These are phyloP conservation scores for Backusella sp. DNA, from an alignment of 192 early-diverging fungal genomes.

Conservation along the genomic window DNA sequence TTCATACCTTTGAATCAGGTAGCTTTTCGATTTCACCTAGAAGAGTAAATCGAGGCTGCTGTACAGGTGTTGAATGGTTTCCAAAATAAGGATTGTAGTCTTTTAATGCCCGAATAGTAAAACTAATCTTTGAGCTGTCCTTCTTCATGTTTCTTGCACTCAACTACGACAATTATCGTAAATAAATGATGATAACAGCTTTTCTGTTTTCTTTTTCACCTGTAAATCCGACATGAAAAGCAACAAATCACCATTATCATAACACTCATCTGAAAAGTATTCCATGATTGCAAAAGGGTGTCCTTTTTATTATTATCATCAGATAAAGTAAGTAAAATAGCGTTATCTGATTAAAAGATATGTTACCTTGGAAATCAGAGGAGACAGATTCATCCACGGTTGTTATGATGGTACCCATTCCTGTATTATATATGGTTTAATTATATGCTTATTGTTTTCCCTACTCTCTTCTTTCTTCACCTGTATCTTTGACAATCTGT, in stretches of 20 bases:
- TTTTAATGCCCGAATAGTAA: slow-evolving; percentile 39
- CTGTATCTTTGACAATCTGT: neutral
- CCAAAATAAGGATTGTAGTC: slow-evolving; percentile 27
- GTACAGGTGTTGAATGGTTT: slow-evolving; percentile 29
- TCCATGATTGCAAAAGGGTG: slow-evolving; percentile 53
- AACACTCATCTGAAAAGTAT: slow-evolving; percentile 48
- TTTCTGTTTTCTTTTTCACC: slow-evolving; percentile 11
- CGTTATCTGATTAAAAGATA: neutral
- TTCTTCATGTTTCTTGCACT: slow-evolving; percentile 24
- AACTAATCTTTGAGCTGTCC: slow-evolving; percentile 29
- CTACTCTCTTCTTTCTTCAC: neutral
- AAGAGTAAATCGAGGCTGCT: slow-evolving; percentile 45
- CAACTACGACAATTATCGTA: slow-evolving; percentile 8
- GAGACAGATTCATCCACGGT: neutral
- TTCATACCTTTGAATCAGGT: slow-evolving; percentile 5
- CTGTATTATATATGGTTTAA: neutral
- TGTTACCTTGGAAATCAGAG: slow-evolving; percentile 2
- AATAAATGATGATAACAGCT: neutral
- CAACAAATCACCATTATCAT: slow-evolving; percentile 38
- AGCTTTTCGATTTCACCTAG: slow-evolving; percentile 37
- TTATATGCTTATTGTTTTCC: neutral
- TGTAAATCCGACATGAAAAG: slow-evolving; percentile 45
- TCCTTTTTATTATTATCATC: slow-evolving; percentile 6
- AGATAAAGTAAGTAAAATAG: neutral
- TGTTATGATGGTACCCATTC: slow-evolving; percentile 5